Evolutionary conservation across 2,329 filamentous ascomycete genomes (phyloP).

Genomic region (Beauveria varroae): DNA sequence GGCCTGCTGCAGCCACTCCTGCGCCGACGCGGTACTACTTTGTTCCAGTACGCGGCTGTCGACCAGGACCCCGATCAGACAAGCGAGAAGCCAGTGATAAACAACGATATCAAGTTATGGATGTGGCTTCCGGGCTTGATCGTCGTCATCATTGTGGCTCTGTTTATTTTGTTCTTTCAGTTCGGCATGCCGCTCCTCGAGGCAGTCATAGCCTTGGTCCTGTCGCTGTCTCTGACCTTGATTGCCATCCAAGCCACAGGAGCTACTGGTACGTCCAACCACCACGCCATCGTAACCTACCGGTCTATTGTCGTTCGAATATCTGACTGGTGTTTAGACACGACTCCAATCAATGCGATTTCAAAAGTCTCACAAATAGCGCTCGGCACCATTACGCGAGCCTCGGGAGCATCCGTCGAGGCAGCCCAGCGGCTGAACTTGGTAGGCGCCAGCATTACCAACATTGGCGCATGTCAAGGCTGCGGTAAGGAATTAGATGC

Average conservation of each 20-base stretch:
- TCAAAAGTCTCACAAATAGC: conserved; percentile 9
- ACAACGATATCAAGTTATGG: neutral
- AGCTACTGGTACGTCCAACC: neutral
- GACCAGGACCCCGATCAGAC: neutral
- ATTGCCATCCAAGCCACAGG: conserved; percentile 11
- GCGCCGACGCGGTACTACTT: too few relatives aligned
- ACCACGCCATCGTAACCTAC: too few relatives aligned
- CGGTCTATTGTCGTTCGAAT: neutral
- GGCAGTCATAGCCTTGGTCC: neutral
- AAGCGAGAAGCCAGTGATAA: neutral
- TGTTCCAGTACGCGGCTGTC: neutral
- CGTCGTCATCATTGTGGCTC: neutral
- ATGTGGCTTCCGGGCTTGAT: conserved; percentile 3
- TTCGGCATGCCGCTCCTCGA: conserved; percentile 7
- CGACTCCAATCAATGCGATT: conserved; percentile 9
- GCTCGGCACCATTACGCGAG: conserved; percentile 3
- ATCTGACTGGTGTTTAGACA: neutral
- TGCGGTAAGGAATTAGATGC: neutral
- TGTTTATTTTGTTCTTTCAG: neutral
- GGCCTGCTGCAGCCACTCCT: neutral
- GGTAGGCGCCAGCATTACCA: conserved; percentile 9
- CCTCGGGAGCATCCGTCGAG: conserved; percentile 2
- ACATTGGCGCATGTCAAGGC: conserved; percentile 7
- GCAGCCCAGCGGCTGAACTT: conserved; percentile 9
- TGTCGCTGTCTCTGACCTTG: neutral